Percentiles rank a stretch among this genome's conserved stretches.
These are phyloP conservation scores for Hapsidospora chrysogenum DNA, from an alignment of 495 filamentous ascomycete species.

Conservation along the genomic window DNA sequence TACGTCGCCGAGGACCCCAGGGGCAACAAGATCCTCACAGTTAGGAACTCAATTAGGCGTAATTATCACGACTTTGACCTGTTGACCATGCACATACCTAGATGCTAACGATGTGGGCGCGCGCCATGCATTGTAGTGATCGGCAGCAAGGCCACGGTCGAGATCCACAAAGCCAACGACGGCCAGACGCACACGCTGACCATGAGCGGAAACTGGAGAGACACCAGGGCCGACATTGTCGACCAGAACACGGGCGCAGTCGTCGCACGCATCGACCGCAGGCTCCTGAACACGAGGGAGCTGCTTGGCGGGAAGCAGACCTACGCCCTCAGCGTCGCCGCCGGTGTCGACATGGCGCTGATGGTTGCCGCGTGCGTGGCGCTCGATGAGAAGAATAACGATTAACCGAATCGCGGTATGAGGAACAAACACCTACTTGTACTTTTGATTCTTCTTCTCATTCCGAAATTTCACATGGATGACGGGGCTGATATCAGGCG, in stretches of 20 bases:
- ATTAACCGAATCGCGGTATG: no score
- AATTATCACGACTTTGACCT: no score
- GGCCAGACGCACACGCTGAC: slow-evolving; percentile 14
- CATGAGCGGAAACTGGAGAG: slow-evolving; percentile 33
- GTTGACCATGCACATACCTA: no score
- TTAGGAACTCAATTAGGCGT: slow-evolving; percentile 32
- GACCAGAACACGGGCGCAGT: slow-evolving; percentile 21
- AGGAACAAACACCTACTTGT: no score
- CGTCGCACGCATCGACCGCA: slow-evolving; percentile 38
- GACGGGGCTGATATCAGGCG: no score
- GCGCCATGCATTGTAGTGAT: no score
- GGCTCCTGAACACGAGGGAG: slow-evolving; percentile 34
- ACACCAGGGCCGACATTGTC: slow-evolving; percentile 28
- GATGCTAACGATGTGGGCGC: no score
- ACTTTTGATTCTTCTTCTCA: no score
- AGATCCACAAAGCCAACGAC: slow-evolving; percentile 23
- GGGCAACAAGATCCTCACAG: slow-evolving; percentile 27
- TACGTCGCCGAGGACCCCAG: slow-evolving; percentile 23
- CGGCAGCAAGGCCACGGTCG: slow-evolving; percentile 15
- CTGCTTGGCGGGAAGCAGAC: slow-evolving; percentile 40
- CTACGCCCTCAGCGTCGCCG: slow-evolving; percentile 41
- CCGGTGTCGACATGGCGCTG: slow-evolving; percentile 40
- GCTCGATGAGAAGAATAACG: slow-evolving; percentile 45
- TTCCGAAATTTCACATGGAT: no score
- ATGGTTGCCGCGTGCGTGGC: slow-evolving; percentile 44